Conservation (phyloP, 352 stramenopile genomes). For the Aphanomyces cochlioides region DNA sequence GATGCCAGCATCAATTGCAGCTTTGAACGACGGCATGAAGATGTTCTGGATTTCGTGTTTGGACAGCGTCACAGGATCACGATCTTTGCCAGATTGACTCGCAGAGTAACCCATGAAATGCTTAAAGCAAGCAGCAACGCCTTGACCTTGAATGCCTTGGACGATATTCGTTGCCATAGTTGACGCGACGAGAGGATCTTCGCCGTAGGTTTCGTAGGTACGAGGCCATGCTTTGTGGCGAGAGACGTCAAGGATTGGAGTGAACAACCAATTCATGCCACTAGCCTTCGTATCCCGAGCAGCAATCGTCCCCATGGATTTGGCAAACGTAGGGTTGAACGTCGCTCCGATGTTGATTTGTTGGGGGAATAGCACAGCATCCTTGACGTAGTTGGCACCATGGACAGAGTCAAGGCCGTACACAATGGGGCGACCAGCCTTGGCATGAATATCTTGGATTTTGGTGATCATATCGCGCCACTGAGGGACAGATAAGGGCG, state of each 20-base stretch:
- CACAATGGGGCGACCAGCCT: constrained; percentile 35
- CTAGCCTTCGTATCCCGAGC: constrained; percentile 54
- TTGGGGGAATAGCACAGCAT: constrained; percentile 60
- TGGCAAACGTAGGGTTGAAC: constrained; percentile 60
- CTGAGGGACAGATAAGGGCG: constrained; percentile 39
- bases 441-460: constrained; percentile 55
- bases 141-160: constrained; percentile 39
- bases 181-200: constrained; percentile 61
- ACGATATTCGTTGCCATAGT: constrained; percentile 50
- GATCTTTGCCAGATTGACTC: constrained; percentile 63
- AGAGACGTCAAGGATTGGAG: constrained; percentile 60
- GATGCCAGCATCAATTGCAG: constrained; percentile 71
- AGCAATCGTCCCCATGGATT: constrained; percentile 44
- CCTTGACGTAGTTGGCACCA: constrained; percentile 59
- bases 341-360: constrained; percentile 69
- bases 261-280: constrained; percentile 73
- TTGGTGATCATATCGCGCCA: constrained; percentile 46
- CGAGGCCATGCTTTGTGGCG: constrained; percentile 58
- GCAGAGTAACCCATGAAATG: constrained; percentile 44
- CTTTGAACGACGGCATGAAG: constrained; percentile 80
- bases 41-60: constrained; percentile 79
- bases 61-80: constrained; percentile 60
- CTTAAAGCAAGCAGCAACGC: constrained; percentile 53
- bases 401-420: constrained; percentile 75
- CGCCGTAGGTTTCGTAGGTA: constrained; percentile 83